Conservation (phyloP, 176 grass and related monocot species). For the Lolium multiflorum region DNA sequence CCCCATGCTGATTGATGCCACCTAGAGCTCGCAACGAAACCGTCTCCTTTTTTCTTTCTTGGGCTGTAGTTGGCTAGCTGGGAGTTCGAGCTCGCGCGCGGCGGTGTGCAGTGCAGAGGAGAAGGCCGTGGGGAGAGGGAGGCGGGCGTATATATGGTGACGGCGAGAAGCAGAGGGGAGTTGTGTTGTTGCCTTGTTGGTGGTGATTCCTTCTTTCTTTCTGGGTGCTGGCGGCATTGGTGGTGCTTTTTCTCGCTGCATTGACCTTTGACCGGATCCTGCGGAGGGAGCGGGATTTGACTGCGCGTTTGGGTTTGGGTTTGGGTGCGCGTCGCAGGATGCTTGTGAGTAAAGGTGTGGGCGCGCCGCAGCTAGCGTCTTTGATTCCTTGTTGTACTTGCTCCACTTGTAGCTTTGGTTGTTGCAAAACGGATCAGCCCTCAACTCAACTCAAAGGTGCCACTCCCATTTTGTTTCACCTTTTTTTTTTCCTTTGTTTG, state of each 20-base stretch:
- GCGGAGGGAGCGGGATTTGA: conserved; percentile 29
- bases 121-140: background rate
- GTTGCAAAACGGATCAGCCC: conserved; percentile 9
- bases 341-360: conserved; percentile 1
- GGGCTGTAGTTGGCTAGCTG: background rate
- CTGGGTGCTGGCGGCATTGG: background rate
- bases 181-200: background rate
- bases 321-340: background rate
- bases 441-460: background rate
- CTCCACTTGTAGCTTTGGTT: background rate
- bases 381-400: conserved; percentile 9
- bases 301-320: background rate
- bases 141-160: conserved; percentile 50
- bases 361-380: background rate
- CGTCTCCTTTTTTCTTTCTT: background rate
- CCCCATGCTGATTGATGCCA: conserved; percentile 51
- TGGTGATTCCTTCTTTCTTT: background rate
- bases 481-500: background rate
- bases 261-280: conserved; percentile 53
- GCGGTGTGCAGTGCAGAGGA: background rate
- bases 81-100: background rate
- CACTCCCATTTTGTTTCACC: background rate
- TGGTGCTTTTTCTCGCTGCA: conserved; percentile 16
- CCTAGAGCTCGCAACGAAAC: background rate
- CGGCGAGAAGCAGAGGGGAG: background rate